Evolutionary conservation across 1,139 yeast genomes (phyloP).

Genomic region (Zhuliangozyma blackwelliae): DNA sequence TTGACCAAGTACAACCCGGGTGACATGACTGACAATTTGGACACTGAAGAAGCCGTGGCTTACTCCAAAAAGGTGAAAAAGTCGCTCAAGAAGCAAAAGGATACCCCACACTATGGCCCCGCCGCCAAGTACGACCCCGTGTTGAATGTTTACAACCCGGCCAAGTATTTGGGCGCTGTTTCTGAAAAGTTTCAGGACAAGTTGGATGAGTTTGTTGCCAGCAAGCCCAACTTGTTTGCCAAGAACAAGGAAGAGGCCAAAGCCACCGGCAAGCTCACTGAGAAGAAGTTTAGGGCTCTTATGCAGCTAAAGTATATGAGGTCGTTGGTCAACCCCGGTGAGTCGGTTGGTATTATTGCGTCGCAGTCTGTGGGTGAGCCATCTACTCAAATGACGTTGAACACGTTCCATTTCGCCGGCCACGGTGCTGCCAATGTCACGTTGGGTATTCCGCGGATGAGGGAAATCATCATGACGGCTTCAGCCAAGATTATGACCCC

Average conservation of each 20-base stretch:
- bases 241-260: slow-evolving; percentile 43
- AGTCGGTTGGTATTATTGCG: slow-evolving; percentile 97
- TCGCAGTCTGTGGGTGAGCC: slow-evolving; percentile 99
- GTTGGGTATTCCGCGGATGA: slow-evolving; percentile 99
- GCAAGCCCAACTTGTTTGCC: slow-evolving; percentile 52
- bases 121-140: slow-evolving; percentile 81
- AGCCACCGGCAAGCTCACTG: slow-evolving; percentile 52
- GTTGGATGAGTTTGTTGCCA: slow-evolving; percentile 63
- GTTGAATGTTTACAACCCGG: slow-evolving; percentile 78
- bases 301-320: slow-evolving; percentile 99
- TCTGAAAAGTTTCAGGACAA: slow-evolving; percentile 84
- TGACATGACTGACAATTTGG: slow-evolving; percentile 66
- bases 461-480: slow-evolving; percentile 99
- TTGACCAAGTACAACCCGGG: slow-evolving; percentile 86
- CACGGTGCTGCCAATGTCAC: slow-evolving; percentile 99
- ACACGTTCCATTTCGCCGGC: slow-evolving; percentile 99
- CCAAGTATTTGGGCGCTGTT: slow-evolving; percentile 87
- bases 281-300: slow-evolving; percentile 88
- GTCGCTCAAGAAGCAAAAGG: slow-evolving; percentile 61
- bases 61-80: slow-evolving; percentile 83
- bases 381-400: slow-evolving; percentile 98
- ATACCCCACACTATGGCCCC: slow-evolving; percentile 61
- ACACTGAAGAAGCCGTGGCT: slow-evolving; percentile 73
- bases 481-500: slow-evolving; percentile 94
- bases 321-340: slow-evolving; percentile 93